Evolutionary conservation across 768 basidiomycete species (phyloP).

Genomic region (Tubosaeta sp.): DNA sequence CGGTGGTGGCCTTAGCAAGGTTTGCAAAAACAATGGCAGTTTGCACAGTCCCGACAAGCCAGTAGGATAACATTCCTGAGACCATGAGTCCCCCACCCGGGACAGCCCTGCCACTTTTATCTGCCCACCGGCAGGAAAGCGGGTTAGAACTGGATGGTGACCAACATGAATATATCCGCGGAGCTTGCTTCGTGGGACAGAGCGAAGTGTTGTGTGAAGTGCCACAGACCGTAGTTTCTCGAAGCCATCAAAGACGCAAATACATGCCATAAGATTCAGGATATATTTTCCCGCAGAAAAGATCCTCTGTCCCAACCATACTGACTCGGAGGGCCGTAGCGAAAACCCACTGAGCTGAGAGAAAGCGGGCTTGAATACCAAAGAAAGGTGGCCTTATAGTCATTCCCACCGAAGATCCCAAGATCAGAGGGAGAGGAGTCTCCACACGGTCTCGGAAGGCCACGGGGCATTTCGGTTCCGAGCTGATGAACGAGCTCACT

Average conservation of each 20-base stretch:
- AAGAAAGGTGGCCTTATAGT: too few relatives aligned
- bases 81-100: background rate
- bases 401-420: too few relatives aligned
- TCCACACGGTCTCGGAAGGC: too few relatives aligned
- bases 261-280: background rate
- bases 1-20: constrained; percentile 2
- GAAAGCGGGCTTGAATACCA: too few relatives aligned
- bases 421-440: too few relatives aligned
- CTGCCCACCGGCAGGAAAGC: background rate
- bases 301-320: too few relatives aligned
- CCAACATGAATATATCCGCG: background rate
- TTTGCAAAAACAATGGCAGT: background rate
- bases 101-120: constrained; percentile 3
- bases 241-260: background rate
- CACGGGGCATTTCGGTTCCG: too few relatives aligned
- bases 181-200: background rate
- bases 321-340: too few relatives aligned
- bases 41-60: constrained; percentile 1
- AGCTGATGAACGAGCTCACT: too few relatives aligned
- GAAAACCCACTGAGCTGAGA: too few relatives aligned
- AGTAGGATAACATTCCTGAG: constrained; percentile 12
- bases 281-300: too few relatives aligned
- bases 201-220: background rate
- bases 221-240: background rate
- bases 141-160: background rate